Base-by-base conservation (phyloP, 495 filamentous ascomycete species). In the Penicillium silybi region DNA sequence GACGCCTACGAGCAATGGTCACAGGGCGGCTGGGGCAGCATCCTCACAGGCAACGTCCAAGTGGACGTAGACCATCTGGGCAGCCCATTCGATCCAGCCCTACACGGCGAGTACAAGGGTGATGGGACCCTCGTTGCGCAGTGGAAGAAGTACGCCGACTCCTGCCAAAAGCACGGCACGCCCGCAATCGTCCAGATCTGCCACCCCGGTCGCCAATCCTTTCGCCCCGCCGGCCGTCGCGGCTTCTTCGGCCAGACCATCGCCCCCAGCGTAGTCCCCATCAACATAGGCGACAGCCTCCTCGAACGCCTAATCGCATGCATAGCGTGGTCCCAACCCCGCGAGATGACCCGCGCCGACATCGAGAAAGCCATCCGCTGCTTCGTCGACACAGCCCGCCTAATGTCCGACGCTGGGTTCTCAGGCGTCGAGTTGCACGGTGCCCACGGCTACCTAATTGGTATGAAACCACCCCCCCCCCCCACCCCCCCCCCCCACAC, bases 391-490 rank as follows among this genome's bases (percentile, higher is more conserved):
- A 70, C 78, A 0, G 77, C 77, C 3, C 51, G 65, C 11, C 58
- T 80, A 17, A 75, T 78, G 47, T 63, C 74, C 3, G 69, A 72
- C 48, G 72, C 71, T 34, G 81, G 81, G 1, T 81, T 83, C 53
- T 76, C 77, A 44, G 80, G 78, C 0, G 52, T 84, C 15, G 74
- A 84, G 64, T 61, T 84, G 27, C 81, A 84, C 66, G 76, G 62
- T 23, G 80, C 81, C 17, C 81, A 85, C 66, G 81, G 82, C 22
- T 85, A 83, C 65, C 63, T 85, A 38, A 63, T 83, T 18, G 72
- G 73, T 69, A 67, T n/a, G n/a, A n/a, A n/a, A n/a, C n/a, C n/a
- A 23, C 22, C 6, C 22, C 22, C 6, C 6, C 22, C 22, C 2
- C 22, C 22, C 59, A 61, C 41, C 15, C 9, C 2, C 11, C 41